Conservation (phyloP, 208 protist species). For the Vickermania ingenoplastis region DNA sequence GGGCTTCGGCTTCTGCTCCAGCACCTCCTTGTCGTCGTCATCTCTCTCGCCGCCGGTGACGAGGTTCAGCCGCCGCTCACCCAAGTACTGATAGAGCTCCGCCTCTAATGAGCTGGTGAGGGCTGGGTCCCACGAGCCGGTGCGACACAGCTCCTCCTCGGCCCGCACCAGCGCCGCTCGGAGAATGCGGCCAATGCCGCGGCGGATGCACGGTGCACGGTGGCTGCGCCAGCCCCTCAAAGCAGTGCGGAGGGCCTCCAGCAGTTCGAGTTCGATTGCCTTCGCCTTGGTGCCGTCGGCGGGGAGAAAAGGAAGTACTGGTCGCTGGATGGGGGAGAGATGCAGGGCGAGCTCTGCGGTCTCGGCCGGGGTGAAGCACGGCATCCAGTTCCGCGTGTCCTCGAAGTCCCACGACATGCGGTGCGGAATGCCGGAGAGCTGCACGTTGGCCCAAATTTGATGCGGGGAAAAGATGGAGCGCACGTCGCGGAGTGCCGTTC, state of each 20-base stretch:
- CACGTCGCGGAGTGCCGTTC: slow-evolving; percentile 51
- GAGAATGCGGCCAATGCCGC: slow-evolving; percentile 43
- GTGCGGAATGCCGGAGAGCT: slow-evolving; percentile 64
- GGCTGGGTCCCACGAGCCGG: slow-evolving; percentile 24
- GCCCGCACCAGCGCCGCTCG: slow-evolving; percentile 36
- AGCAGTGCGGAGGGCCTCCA: slow-evolving; percentile 22
- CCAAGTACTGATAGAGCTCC: slow-evolving; percentile 54
- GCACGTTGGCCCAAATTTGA: slow-evolving; percentile 74
- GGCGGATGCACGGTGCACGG: slow-evolving; percentile 38
- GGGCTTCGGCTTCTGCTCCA: background rate
- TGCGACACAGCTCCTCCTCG: slow-evolving; percentile 48
- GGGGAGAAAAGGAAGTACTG: slow-evolving; percentile 32
- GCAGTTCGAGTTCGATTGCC: slow-evolving; percentile 60
- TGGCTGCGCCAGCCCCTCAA: slow-evolving; percentile 65
- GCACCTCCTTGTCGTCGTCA: background rate
- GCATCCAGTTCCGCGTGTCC: slow-evolving; percentile 46
- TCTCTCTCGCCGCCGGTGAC: background rate
- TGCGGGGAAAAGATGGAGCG: slow-evolving; percentile 64
- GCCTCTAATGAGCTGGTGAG: slow-evolving; percentile 27
- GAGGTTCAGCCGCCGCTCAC: slow-evolving; percentile 16
- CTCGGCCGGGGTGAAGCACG: slow-evolving; percentile 35
- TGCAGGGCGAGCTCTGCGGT: slow-evolving; percentile 14
- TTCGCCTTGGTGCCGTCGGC: slow-evolving; percentile 23
- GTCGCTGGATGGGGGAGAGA: slow-evolving; percentile 55
- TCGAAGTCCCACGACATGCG: slow-evolving; percentile 73